These are phyloP conservation scores for Starmerella geochares DNA, from an alignment of 805 yeast genomes.

Conservation along the genomic window DNA sequence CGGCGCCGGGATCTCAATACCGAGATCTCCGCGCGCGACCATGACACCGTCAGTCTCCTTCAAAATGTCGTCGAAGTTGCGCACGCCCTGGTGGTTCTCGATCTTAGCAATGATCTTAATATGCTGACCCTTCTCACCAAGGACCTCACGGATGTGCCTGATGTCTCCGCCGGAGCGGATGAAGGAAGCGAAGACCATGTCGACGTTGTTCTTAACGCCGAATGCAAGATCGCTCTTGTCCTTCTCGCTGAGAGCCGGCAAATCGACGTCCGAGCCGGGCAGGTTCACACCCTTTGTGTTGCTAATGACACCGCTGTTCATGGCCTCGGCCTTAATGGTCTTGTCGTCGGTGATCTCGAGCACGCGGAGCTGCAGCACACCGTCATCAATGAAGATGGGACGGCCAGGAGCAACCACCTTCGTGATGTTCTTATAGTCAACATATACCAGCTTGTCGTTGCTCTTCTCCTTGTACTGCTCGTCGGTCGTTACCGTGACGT, in stretches of 20 bases:
- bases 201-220: slow-evolving; percentile 95
- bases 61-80: slow-evolving; percentile 96
- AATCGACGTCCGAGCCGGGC: slow-evolving; percentile 97
- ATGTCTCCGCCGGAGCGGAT: slow-evolving; percentile 92
- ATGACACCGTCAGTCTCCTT: slow-evolving; percentile 95
- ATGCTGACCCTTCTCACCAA: slow-evolving; percentile 94
- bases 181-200: slow-evolving; percentile 97
- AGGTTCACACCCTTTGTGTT: slow-evolving; percentile 99
- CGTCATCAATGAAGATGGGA: slow-evolving; percentile 92
- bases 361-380: slow-evolving; percentile 92
- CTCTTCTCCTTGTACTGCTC: slow-evolving; percentile 59
- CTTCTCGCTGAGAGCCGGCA: slow-evolving; percentile 96
- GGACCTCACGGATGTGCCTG: slow-evolving; percentile 77
- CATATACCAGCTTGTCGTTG: slow-evolving; percentile 72
- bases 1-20: slow-evolving; percentile 98
- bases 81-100: slow-evolving; percentile 99
- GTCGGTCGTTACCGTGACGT: slow-evolving; percentile 89
- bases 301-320: slow-evolving; percentile 90
- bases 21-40: slow-evolving; percentile 99
- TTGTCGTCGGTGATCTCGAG: slow-evolving; percentile 65
- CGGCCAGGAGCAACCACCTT: slow-evolving; percentile 82
- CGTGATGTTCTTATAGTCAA: slow-evolving; percentile 94
- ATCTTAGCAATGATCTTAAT: slow-evolving; percentile 95
- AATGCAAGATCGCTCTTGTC: slow-evolving; percentile 84
- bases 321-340: slow-evolving; percentile 76